These are phyloP conservation scores for Pascua sp. DNA, from an alignment of 1,284 basidiomycete genomes.

Conservation along the genomic window DNA sequence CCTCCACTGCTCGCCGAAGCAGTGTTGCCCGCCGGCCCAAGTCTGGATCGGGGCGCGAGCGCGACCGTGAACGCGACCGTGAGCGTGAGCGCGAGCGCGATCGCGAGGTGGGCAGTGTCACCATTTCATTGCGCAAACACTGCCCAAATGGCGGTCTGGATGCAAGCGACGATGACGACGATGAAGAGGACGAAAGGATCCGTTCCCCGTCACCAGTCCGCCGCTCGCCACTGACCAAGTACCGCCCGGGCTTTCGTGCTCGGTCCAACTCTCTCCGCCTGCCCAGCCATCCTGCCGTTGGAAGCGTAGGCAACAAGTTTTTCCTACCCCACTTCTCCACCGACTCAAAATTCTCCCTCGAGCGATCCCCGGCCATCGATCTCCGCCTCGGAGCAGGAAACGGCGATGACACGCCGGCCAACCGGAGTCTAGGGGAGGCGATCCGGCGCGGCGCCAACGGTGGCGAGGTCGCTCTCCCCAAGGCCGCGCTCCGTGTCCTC, in stretches of 20 bases:
- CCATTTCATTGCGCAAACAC: conserved; percentile 28
- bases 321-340: conserved; percentile 46
- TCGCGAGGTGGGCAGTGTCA: conserved; percentile 33
- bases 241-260: conserved; percentile 9
- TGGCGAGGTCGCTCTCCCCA: conserved; percentile 41
- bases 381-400: conserved; percentile 44
- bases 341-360: conserved; percentile 45
- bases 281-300: background rate
- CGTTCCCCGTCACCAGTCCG: conserved; percentile 1
- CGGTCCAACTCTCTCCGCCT: conserved; percentile 33
- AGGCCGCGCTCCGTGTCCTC: conserved; percentile 41
- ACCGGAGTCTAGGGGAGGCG: conserved; percentile 44
- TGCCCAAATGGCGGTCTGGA: conserved; percentile 13
- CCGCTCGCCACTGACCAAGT: background rate
- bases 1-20: no score
- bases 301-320: conserved; percentile 21
- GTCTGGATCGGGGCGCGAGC: conserved; percentile 1
- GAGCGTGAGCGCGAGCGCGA: conserved; percentile 5
- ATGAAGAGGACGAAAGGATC: conserved; percentile 4
- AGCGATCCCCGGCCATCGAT: conserved; percentile 16
- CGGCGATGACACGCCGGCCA: conserved; percentile 36
- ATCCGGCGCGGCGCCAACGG: conserved; percentile 33
- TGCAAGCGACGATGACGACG: conserved; percentile 13
- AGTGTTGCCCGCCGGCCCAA: background rate
- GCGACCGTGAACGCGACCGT: conserved; percentile 12